phyloP scores from a whole-genome alignment of 2,329 filamentous ascomycete genomes.

The Venturia effusa region DNA sequence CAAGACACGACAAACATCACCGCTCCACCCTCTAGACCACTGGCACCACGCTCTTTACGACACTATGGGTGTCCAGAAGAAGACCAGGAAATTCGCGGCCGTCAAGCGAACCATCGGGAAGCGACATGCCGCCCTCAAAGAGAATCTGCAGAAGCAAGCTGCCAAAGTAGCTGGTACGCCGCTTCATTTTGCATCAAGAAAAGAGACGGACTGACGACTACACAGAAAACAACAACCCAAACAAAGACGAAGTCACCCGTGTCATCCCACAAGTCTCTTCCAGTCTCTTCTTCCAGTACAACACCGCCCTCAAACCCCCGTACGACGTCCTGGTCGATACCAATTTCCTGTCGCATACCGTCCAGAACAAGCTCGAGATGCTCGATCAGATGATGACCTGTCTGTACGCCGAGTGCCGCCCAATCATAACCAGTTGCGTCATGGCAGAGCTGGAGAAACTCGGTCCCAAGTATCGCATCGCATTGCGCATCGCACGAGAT shows the following conservation, averaged over 20 bases:
- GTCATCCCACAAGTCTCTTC: conserved; percentile 75
- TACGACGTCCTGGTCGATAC: conserved; percentile 76
- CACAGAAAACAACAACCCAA: conserved; percentile 48
- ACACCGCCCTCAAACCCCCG: conserved; percentile 73
- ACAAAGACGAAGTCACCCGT: conserved; percentile 53
- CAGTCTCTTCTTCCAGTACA: conserved; percentile 49
- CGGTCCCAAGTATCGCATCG: conserved; percentile 80
- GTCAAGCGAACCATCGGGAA: conserved; percentile 77
- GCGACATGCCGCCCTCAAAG: conserved; percentile 70
- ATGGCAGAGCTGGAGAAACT: conserved; percentile 81
- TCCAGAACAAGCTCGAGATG: conserved; percentile 81
- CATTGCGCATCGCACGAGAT: conserved; percentile 75
- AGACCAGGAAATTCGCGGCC: conserved; percentile 77
- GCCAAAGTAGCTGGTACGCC: neutral
- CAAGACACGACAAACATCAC: neutral
- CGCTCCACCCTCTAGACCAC: neutral
- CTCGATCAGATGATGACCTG: conserved; percentile 88
- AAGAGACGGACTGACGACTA: neutral
- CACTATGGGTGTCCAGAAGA: conserved; percentile 77
- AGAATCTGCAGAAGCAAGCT: conserved; percentile 39
- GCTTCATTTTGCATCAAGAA: neutral
- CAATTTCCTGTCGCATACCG: conserved; percentile 84
- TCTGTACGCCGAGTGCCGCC: conserved; percentile 81
- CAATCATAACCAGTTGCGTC: conserved; percentile 75
- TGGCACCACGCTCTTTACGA: conserved; percentile 11